Percentiles rank a stretch among this genome's conserved stretches.
phyloP scores from a whole-genome alignment of 768 basidiomycete species.

The Lactifluus echinatus region DNA sequence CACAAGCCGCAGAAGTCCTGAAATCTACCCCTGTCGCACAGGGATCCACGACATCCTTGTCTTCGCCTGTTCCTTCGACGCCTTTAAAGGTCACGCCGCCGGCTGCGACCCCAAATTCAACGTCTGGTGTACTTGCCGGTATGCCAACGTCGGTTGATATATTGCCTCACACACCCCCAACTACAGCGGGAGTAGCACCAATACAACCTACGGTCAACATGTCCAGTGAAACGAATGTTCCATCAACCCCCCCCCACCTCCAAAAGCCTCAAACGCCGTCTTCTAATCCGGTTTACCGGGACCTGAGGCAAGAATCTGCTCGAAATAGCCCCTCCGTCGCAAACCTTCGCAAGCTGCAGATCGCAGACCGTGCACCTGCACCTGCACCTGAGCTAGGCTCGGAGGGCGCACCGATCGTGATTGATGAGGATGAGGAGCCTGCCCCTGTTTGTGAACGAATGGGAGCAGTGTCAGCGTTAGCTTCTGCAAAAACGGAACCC shows the following conservation, averaged over 20 bases:
- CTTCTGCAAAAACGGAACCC: not conserved
- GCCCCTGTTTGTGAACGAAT: not conserved
- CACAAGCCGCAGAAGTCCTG: not conserved
- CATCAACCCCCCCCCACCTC: not conserved
- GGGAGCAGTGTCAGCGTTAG: not conserved
- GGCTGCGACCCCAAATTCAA: not conserved
- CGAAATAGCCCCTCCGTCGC: not conserved
- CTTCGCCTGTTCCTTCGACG: not conserved
- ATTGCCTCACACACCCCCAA: not conserved
- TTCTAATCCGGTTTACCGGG: not conserved
- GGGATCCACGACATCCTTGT: not conserved
- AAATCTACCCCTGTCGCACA: not conserved
- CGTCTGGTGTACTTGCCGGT: not conserved
- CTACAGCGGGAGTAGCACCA: not conserved
- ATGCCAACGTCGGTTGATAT: too few relatives aligned
- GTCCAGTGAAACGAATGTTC: not conserved
- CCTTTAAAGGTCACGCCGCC: not conserved
- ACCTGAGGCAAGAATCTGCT: not conserved
- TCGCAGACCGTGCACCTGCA: constrained; percentile 1
- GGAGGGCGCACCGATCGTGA: constrained; percentile 8
- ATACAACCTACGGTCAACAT: not conserved
- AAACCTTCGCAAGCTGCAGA: constrained; percentile 2
- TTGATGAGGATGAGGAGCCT: constrained; percentile 8
- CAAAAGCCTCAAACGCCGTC: not conserved
- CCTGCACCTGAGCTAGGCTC: constrained; percentile 11